Evolutionary conservation across 495 filamentous ascomycete genomes (phyloP).

Genomic region (Hypoxylon perforatum): DNA sequence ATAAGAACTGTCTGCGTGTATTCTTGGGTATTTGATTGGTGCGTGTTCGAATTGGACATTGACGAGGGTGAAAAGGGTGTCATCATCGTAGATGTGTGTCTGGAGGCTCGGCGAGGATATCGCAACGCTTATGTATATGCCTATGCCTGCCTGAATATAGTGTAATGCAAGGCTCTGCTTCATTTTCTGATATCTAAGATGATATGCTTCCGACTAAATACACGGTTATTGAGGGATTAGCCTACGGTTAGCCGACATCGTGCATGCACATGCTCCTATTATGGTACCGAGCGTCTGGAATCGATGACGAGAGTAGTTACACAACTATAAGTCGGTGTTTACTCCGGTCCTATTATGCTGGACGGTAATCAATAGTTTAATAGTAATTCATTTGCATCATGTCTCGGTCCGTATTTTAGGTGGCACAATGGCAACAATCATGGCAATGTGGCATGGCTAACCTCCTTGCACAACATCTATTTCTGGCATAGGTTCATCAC

Average conservation of each 20-base stretch:
- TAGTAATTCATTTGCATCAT: not conserved
- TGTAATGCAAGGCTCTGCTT: too few species aligned
- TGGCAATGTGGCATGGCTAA: not conserved
- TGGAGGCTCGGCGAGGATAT: too few species aligned
- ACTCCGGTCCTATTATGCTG: slow-evolving; percentile 5
- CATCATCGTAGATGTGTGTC: too few species aligned
- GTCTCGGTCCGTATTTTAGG: not conserved
- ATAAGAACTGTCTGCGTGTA: too few species aligned
- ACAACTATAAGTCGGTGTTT: slow-evolving; percentile 7
- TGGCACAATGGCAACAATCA: not conserved
- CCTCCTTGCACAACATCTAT: not conserved
- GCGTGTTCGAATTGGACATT: too few species aligned
- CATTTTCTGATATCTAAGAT: too few species aligned
- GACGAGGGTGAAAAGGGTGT: too few species aligned
- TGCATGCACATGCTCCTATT: slow-evolving; percentile 1
- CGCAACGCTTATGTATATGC: too few species aligned
- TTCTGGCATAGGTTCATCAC: too few species aligned
- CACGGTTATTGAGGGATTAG: not conserved
- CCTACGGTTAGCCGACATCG: not conserved
- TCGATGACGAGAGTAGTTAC: slow-evolving; percentile 15
- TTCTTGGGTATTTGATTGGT: too few species aligned
- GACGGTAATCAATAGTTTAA: slow-evolving; percentile 1
- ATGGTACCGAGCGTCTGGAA: not conserved
- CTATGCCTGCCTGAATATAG: too few species aligned
- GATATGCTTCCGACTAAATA: not conserved